Evolutionary conservation across 495 filamentous ascomycete genomes (phyloP), one percentile per base, ranked within the genome.

Genomic region (Daldinia vernicosa): DNA sequence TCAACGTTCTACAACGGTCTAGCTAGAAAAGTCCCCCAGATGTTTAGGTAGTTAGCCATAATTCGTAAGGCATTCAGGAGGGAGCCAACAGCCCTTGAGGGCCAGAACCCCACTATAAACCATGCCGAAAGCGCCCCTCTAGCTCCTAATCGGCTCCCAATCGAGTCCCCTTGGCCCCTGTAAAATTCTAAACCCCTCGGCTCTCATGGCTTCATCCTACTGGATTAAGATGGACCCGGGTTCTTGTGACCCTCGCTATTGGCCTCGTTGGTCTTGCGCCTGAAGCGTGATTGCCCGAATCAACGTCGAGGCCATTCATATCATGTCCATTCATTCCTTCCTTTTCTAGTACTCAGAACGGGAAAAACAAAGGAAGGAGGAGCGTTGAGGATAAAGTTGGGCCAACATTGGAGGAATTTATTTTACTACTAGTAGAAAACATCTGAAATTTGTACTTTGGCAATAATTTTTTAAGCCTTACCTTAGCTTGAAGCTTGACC

Each of bases 271-370:
- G 61, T 32, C 59, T 67, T 68, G 66, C 70, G 60, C 66, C 56
- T 69, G 65, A 53, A 69, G 70, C 70, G 70, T 72, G 70, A 69
- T 73, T 73, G 65, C 70, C 70, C 70, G 70, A 73, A 69, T 73
- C 70, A 69, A 69, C 60, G 47, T 72, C 59, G 39, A 73, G 60
- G 70, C 45, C 47, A 43, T 72, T 65, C 57, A 54, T 60, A 50
- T 55, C 63, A 60, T 65, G 37, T 63, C 40, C 40, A 51, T 72
- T 60, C 61, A 73, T 69, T 68, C 70, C 70, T 73, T 69, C 66
- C 70, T 73, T 62, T 69, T 72, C 64, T 54, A 72, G 70, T 57
- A 50, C 33, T 69, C 55, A 14, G 66, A 72, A 66, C 37, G 55
- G 70, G 28, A 68, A 43, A 71, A 68, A 59, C 59, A 67, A 63